Evolutionary conservation across 31 red algal species (phyloP).

Genomic region (Porphyra umbilicalis): DNA sequence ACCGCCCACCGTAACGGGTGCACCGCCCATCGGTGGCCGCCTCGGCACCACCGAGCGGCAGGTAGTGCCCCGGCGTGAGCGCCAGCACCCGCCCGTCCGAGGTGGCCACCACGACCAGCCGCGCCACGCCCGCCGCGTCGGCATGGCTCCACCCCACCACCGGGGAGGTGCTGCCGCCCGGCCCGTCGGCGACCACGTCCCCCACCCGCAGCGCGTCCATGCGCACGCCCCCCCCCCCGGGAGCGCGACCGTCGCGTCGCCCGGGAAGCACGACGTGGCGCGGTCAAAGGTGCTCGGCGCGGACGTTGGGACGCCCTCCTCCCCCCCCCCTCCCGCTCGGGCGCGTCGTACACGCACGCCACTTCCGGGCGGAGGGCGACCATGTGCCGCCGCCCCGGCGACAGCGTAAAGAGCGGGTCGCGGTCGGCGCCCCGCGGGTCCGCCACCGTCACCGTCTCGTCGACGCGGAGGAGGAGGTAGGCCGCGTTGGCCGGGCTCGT

Average conservation of each 20-base stretch:
- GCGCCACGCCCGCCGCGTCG: not conserved
- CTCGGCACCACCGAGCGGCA: not conserved
- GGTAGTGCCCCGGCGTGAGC: not conserved
- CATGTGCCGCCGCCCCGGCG: not conserved
- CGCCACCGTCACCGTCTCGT: not conserved
- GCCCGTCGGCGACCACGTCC: not conserved
- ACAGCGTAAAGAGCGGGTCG: not conserved
- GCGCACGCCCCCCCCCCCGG: not conserved
- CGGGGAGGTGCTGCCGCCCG: not conserved
- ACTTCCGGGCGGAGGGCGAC: not conserved
- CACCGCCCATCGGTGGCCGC: not conserved
- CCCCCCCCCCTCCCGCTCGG: not conserved
- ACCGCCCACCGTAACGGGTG: not conserved
- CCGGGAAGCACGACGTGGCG: not conserved
- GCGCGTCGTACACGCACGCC: not conserved
- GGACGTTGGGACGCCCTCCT: not conserved
- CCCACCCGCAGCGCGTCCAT: not conserved
- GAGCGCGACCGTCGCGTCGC: not conserved
- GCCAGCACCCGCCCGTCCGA: not conserved
- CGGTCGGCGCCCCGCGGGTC: not conserved
- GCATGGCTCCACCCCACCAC: not conserved
- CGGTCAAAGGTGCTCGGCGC: not conserved
- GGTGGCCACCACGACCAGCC: not conserved
- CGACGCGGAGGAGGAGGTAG: not conserved
- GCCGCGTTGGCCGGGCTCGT: not conserved